Conservation (phyloP, 768 basidiomycete genomes). For the Pisolithus sp. region DNA sequence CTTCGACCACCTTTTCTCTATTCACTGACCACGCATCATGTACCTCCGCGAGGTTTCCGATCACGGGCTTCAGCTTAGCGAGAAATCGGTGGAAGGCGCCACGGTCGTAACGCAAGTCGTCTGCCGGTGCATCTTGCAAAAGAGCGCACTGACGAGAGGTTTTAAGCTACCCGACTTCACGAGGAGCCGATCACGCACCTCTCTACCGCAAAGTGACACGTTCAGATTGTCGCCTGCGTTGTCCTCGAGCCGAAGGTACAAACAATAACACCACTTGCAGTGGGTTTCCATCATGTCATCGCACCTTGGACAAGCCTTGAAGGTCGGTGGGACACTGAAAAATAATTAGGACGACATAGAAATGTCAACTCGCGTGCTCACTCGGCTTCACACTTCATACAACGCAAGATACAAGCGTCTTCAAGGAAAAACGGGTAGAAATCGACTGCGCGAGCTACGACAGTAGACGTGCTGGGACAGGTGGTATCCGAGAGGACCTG, state of each 20-base stretch:
- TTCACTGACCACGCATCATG: slow-evolving; percentile 27
- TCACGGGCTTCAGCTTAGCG: slow-evolving; percentile 36
- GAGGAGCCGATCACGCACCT: slow-evolving; percentile 22
- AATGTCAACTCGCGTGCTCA: slow-evolving; percentile 21
- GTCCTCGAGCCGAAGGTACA: slow-evolving; percentile 50
- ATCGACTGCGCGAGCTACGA: slow-evolving; percentile 47
- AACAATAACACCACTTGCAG: slow-evolving; percentile 40
- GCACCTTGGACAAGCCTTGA: slow-evolving; percentile 45
- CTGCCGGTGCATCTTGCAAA: slow-evolving; percentile 39
- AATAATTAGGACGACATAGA: background rate
- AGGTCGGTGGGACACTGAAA: slow-evolving; percentile 39
- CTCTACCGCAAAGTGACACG: slow-evolving; percentile 46
- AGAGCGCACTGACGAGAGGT: slow-evolving; percentile 32
- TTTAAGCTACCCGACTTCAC: background rate
- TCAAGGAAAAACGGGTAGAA: slow-evolving; percentile 47
- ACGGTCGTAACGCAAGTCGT: slow-evolving; percentile 37
- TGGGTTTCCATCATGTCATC: slow-evolving; percentile 47
- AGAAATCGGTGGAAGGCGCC: slow-evolving; percentile 33
- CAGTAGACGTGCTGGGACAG: slow-evolving; percentile 34
- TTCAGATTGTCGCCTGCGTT: slow-evolving; percentile 35
- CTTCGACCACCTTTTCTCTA: slow-evolving; percentile 13
- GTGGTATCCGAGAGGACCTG: slow-evolving; percentile 29
- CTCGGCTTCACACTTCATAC: slow-evolving; percentile 48
- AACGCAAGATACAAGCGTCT: slow-evolving; percentile 44
- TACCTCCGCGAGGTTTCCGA: slow-evolving; percentile 42